Percentiles rank a stretch among this genome's conserved stretches.
Conservation (phyloP, 495 filamentous ascomycete species). For the Clavariopsis aquatica region DNA sequence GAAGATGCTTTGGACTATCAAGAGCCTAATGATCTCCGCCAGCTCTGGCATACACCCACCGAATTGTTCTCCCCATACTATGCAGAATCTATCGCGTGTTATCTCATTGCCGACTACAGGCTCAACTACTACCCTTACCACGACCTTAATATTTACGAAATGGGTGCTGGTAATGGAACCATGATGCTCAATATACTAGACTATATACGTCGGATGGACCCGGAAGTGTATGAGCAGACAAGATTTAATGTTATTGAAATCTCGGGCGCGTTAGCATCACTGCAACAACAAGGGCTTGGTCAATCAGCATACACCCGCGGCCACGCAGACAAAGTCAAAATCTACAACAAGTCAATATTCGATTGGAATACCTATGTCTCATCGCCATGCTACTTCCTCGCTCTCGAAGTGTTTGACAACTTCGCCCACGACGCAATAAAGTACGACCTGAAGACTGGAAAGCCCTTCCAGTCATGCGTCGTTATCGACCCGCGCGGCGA, state of each 20-base stretch:
- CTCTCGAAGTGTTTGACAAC: slow-evolving; percentile 99
- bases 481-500: slow-evolving; percentile 84
- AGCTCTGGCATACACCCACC: slow-evolving; percentile 98
- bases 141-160: slow-evolving; percentile 97
- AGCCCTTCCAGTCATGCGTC: slow-evolving; percentile 81
- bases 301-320: slow-evolving; percentile 64
- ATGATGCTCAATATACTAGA: slow-evolving; percentile 98
- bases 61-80: slow-evolving; percentile 97
- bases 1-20: slow-evolving; percentile 80
- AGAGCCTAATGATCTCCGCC: slow-evolving; percentile 70
- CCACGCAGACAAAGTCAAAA: slow-evolving; percentile 84
- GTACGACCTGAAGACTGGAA: slow-evolving; percentile 73
- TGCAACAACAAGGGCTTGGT: slow-evolving; percentile 72
- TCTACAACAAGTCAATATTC: slow-evolving; percentile 92
- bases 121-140: slow-evolving; percentile 91
- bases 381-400: slow-evolving; percentile 93
- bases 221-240: slow-evolving; percentile 90
- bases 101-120: slow-evolving; percentile 93
- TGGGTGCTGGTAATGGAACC: slow-evolving; percentile 96
- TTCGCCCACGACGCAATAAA: slow-evolving; percentile 93
- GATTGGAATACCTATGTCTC: slow-evolving; percentile 85
- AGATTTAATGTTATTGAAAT: slow-evolving; percentile 97
- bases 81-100: slow-evolving; percentile 92
- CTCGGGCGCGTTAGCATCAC: slow-evolving; percentile 69
- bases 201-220: slow-evolving; percentile 86